Evolutionary conservation across 169 alveolate species (phyloP).

Genomic region (Plasmodium knowlesi): DNA sequence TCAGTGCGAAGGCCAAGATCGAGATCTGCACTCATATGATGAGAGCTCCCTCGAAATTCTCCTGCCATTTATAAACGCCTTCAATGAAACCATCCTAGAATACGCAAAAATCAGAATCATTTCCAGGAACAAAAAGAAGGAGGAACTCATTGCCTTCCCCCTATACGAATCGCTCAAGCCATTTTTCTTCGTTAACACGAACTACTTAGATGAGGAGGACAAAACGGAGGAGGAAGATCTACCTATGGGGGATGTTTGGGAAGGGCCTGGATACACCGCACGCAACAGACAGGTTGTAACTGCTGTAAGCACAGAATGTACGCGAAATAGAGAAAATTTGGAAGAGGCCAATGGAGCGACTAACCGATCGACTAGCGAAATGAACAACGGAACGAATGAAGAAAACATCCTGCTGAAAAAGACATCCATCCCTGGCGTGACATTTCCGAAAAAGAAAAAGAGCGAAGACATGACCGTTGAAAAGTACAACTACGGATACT

Average conservation of each 20-base stretch:
- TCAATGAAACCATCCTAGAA: conserved; percentile 38
- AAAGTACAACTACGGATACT: background rate
- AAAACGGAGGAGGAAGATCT: background rate
- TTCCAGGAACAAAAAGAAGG: conserved; percentile 66
- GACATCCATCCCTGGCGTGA: background rate
- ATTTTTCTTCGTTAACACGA: conserved; percentile 44
- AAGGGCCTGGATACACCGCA: background rate
- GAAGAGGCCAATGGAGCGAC: background rate
- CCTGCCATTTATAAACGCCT: conserved; percentile 31
- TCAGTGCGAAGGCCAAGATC: background rate
- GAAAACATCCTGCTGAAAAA: background rate
- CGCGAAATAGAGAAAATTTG: background rate
- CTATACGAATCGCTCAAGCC: conserved; percentile 65
- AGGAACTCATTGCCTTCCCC: conserved; percentile 72
- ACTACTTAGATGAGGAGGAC: background rate
- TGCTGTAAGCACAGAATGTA: background rate
- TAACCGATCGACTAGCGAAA: background rate
- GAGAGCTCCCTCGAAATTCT: background rate
- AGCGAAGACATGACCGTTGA: background rate
- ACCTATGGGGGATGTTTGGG: background rate
- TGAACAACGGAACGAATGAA: background rate
- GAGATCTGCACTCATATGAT: background rate
- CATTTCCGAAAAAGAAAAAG: background rate
- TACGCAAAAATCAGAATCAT: conserved; percentile 41
- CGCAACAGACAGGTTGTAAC: background rate